A percentile compares a stretch with the other conserved stretches of the same genome.
These are phyloP conservation scores for Penicillium psychrofluorescens DNA, from an alignment of 495 filamentous ascomycete species.

Conservation along the genomic window DNA sequence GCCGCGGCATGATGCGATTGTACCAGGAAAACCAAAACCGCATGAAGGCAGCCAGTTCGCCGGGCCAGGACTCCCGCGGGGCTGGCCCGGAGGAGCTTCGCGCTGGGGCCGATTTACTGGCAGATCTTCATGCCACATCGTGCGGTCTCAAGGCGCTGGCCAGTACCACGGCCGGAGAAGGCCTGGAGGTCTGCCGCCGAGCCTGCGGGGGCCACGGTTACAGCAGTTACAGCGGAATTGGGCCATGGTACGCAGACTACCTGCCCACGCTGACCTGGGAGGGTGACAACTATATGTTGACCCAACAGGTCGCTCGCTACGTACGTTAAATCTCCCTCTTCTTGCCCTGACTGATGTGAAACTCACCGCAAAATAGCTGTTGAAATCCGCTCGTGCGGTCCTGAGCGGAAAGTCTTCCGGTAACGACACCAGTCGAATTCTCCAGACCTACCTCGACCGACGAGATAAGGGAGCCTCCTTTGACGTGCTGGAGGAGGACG, in stretches of 20 bases:
- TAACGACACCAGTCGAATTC: conserved; percentile 53
- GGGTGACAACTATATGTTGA: conserved; percentile 73
- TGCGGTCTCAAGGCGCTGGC: conserved; percentile 66
- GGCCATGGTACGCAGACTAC: conserved; percentile 60
- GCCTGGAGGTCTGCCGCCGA: conserved; percentile 62
- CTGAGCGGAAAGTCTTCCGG: conserved; percentile 44
- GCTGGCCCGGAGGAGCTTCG: conserved; percentile 58
- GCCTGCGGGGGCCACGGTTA: conserved; percentile 73
- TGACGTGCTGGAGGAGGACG: conserved; percentile 55
- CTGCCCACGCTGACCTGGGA: conserved; percentile 58
- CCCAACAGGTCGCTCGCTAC: conserved; percentile 71
- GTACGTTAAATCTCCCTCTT: conserved; percentile 18
- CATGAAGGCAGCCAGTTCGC: conserved; percentile 41
- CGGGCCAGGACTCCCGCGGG: conserved; percentile 40
- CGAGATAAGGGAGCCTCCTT: conserved; percentile 61
- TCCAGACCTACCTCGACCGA: conserved; percentile 50
- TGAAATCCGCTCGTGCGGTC: conserved; percentile 59
- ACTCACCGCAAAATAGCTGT: conserved; percentile 25
- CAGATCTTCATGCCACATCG: conserved; percentile 67
- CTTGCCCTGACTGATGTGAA: not conserved
- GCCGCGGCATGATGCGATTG: conserved; percentile 57
- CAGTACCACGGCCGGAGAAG: conserved; percentile 59
- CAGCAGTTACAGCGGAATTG: conserved; percentile 61
- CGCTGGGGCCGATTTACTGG: conserved; percentile 56
- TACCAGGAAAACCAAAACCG: conserved; percentile 60